A percentile compares a stretch with the other conserved stretches of the same genome.
Conservation (phyloP, 805 yeast genomes). For the Candida pseudofarinosa region DNA sequence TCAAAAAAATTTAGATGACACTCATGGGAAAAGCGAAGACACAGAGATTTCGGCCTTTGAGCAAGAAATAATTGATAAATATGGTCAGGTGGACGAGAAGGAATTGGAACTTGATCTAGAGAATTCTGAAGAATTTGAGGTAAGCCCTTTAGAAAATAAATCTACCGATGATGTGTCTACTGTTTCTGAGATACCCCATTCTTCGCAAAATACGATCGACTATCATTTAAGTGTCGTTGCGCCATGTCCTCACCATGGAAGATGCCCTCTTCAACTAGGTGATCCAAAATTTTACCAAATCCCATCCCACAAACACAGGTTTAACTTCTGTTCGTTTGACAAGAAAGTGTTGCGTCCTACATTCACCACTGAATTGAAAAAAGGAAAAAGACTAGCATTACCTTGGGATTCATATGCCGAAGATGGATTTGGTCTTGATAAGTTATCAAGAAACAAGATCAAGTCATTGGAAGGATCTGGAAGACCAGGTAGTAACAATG, state of each 20-base stretch:
- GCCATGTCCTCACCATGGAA: slow-evolving; percentile 86
- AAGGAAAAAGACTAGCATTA: slow-evolving; percentile 71
- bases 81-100: slow-evolving; percentile 39
- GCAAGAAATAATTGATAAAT: slow-evolving; percentile 32
- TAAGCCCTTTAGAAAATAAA: slow-evolving; percentile 15
- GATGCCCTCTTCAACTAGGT: slow-evolving; percentile 80
- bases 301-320: slow-evolving; percentile 52
- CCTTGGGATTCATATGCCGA: slow-evolving; percentile 60
- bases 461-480: slow-evolving; percentile 66
- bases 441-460: slow-evolving; percentile 21
- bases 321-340: slow-evolving; percentile 72
- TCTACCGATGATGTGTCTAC: not conserved
- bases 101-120: slow-evolving; percentile 50
- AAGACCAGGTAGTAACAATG: slow-evolving; percentile 64
- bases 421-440: slow-evolving; percentile 52
- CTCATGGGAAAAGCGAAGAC: slow-evolving; percentile 24
- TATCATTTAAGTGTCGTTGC: slow-evolving; percentile 68
- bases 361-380: slow-evolving; percentile 76
- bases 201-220: slow-evolving; percentile 26
- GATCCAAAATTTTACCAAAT: slow-evolving; percentile 63
- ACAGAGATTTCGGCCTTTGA: slow-evolving; percentile 29
- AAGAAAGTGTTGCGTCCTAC: slow-evolving; percentile 73
- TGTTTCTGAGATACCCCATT: slow-evolving; percentile 4
- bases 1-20: slow-evolving; percentile 18
- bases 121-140: slow-evolving; percentile 26